Conservation (phyloP, 1,284 basidiomycete genomes). For the Sporisorium reilianum region DNA sequence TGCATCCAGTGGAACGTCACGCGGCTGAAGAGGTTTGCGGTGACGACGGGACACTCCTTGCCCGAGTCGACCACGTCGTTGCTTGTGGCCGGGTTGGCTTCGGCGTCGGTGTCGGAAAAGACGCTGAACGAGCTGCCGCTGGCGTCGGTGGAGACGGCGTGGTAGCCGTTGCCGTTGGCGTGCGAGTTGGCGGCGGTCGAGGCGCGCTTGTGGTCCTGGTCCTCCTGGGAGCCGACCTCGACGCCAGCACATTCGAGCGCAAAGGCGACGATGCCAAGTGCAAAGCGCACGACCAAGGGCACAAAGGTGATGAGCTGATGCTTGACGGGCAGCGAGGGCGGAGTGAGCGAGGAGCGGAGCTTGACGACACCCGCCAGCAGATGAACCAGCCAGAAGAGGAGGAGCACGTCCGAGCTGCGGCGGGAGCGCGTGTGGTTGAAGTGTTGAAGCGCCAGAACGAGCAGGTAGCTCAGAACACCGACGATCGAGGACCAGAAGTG, state of each 20-base stretch:
- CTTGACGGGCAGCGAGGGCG: slow-evolving; percentile 43
- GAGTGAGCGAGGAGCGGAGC: slow-evolving; percentile 69
- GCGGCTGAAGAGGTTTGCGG: slow-evolving; percentile 73
- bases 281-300: slow-evolving; percentile 52
- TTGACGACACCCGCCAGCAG: slow-evolving; percentile 74
- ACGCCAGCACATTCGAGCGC: slow-evolving; percentile 60
- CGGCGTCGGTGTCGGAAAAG: slow-evolving; percentile 47
- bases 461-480: slow-evolving; percentile 49
- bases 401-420: slow-evolving; percentile 80
- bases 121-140: slow-evolving; percentile 52
- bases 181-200: background rate
- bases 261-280: slow-evolving; percentile 52
- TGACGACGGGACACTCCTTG: slow-evolving; percentile 73
- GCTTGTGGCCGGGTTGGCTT: slow-evolving; percentile 69
- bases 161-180: slow-evolving; percentile 34
- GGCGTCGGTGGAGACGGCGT: slow-evolving; percentile 21
- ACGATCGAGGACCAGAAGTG: slow-evolving; percentile 44
- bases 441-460: slow-evolving; percentile 65
- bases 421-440: slow-evolving; percentile 83
- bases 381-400: slow-evolving; percentile 87
- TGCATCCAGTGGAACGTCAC: slow-evolving; percentile 81
- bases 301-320: slow-evolving; percentile 51
- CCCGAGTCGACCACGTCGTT: slow-evolving; percentile 76
- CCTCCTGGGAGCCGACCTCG: slow-evolving; percentile 46
- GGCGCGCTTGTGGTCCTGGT: slow-evolving; percentile 10